Percentiles rank a stretch among this genome's conserved stretches.
These are phyloP conservation scores for Penicillium sp. DNA, from an alignment of 2,329 filamentous ascomycete genomes.

Conservation along the genomic window DNA sequence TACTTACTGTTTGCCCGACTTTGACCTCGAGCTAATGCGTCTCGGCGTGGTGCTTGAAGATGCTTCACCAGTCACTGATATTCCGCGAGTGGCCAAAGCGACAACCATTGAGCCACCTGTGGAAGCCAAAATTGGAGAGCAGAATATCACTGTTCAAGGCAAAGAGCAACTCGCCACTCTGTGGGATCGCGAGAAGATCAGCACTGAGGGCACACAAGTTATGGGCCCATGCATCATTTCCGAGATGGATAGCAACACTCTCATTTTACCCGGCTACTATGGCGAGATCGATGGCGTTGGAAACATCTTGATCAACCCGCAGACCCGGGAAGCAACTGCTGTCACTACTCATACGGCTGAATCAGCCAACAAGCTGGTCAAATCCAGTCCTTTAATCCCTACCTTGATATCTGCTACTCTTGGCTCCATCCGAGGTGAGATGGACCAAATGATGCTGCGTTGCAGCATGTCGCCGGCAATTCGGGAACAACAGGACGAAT, in stretches of 20 bases:
- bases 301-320: slow-evolving; percentile 50
- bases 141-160: slow-evolving; percentile 43
- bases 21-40: slow-evolving; percentile 51
- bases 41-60: slow-evolving; percentile 47
- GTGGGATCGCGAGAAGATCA: slow-evolving; percentile 47
- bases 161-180: slow-evolving; percentile 42
- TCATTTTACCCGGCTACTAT: slow-evolving; percentile 49
- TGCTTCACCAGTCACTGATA: slow-evolving; percentile 41
- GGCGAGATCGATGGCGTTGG: slow-evolving; percentile 50
- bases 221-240: slow-evolving; percentile 49
- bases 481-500: slow-evolving; percentile 53
- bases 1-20: slow-evolving; percentile 43
- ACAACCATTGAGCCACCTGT: slow-evolving; percentile 30
- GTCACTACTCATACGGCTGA: slow-evolving; percentile 36
- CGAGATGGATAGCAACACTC: slow-evolving; percentile 54
- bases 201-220: slow-evolving; percentile 41
- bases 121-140: slow-evolving; percentile 39
- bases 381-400: slow-evolving; percentile 43
- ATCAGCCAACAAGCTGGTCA: slow-evolving; percentile 38
- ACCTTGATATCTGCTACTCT: slow-evolving; percentile 48
- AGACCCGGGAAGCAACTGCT: slow-evolving; percentile 28
- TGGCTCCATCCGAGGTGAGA: slow-evolving; percentile 48
- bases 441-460: slow-evolving; percentile 53
- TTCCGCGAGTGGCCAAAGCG: slow-evolving; percentile 35
- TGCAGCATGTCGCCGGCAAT: slow-evolving; percentile 53